Percentiles rank a stretch among this genome's conserved stretches.
Evolutionary conservation across 179 eudicot species (phyloP).

Genomic region (Spergularia azorica): DNA sequence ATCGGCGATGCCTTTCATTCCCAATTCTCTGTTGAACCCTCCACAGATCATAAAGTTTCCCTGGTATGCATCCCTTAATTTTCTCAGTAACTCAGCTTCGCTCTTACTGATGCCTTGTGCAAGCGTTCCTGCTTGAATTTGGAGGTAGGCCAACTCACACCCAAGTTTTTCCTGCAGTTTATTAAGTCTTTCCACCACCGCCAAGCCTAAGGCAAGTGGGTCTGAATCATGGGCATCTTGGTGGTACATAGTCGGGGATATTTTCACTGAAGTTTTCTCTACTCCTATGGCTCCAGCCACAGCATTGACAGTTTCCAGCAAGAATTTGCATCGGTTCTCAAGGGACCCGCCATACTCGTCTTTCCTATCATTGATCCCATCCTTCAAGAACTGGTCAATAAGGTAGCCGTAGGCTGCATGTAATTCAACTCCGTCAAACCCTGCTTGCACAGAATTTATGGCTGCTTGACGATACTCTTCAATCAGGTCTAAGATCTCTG

Average conservation of each 20-base stretch:
- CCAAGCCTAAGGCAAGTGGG: constrained; percentile 77
- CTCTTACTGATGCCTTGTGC: constrained; percentile 43
- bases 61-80: constrained; percentile 48
- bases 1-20: constrained; percentile 55
- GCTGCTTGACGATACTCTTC: constrained; percentile 72
- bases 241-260: constrained; percentile 73
- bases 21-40: constrained; percentile 60
- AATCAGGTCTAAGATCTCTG: constrained; percentile 51
- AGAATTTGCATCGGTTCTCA: constrained; percentile 46
- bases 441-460: constrained; percentile 72
- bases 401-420: constrained; percentile 84
- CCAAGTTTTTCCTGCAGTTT: constrained; percentile 43
- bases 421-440: constrained; percentile 85
- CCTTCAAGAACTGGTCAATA: constrained; percentile 79
- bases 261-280: constrained; percentile 56
- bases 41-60: constrained; percentile 77
- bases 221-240: constrained; percentile 75
- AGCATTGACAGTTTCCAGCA: constrained; percentile 28
- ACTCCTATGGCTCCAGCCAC: constrained; percentile 46
- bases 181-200: constrained; percentile 61
- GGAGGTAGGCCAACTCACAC: constrained; percentile 55
- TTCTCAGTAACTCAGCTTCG: constrained; percentile 51
- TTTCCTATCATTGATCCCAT: constrained; percentile 67
- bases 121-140: constrained; percentile 67
- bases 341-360: constrained; percentile 75